A percentile compares a stretch with the other conserved stretches of the same genome.
Conservation (phyloP, 2,329 filamentous ascomycete genomes). For the Myriosclerotinia curreyana region DNA sequence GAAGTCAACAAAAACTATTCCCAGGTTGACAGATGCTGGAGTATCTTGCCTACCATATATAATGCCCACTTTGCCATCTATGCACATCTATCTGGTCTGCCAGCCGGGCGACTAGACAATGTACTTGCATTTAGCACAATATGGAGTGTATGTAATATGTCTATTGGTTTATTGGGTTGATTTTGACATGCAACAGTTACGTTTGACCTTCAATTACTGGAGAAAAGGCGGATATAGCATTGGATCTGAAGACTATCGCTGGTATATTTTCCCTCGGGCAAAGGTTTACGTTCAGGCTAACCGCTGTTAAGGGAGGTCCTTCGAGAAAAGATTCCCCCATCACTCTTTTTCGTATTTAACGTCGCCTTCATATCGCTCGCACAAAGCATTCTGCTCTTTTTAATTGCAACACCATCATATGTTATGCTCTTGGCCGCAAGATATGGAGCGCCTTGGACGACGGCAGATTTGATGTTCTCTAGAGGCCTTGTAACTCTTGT, state of each 20-base stretch:
- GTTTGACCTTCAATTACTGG: constrained; percentile 96
- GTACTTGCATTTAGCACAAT: constrained; percentile 66
- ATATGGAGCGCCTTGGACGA: constrained; percentile 52
- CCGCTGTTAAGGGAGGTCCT: constrained; percentile 61
- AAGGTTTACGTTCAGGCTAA: constrained; percentile 17
- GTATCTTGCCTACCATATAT: constrained; percentile 81
- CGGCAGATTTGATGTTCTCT: constrained; percentile 57
- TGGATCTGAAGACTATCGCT: constrained; percentile 94
- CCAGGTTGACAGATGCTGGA: constrained; percentile 94
- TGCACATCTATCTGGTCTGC: constrained; percentile 70
- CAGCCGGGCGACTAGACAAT: constrained; percentile 68
- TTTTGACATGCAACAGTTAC: constrained; percentile 48
- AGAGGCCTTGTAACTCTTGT: constrained; percentile 55
- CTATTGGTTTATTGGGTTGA: neutral
- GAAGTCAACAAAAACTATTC: constrained; percentile 93
- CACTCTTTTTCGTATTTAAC: constrained; percentile 79
- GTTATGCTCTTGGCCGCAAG: constrained; percentile 71
- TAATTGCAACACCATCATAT: constrained; percentile 80
- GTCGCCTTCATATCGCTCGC: constrained; percentile 81
- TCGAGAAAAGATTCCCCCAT: constrained; percentile 58
- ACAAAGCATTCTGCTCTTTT: constrained; percentile 78
- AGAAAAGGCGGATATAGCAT: constrained; percentile 86
- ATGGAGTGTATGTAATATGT: constrained; percentile 67
- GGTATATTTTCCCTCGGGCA: constrained; percentile 45
- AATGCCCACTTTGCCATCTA: constrained; percentile 81